Percentiles rank a stretch among this genome's conserved stretches.
These are phyloP conservation scores for Stephanodiscus triporus DNA, from an alignment of 108 stramenopile species.

Conservation along the genomic window DNA sequence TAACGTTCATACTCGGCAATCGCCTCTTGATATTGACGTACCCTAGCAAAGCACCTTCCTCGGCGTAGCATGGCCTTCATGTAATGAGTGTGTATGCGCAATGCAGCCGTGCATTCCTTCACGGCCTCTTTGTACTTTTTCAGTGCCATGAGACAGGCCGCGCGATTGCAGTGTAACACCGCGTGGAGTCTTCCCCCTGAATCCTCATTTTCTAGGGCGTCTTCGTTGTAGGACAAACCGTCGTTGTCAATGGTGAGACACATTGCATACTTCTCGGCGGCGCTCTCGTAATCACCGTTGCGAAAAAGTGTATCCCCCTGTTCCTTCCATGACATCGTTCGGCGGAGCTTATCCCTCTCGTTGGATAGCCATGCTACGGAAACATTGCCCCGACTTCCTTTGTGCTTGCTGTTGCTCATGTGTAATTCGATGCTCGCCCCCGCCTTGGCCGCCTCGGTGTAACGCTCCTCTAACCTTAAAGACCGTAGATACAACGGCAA, in stretches of 20 bases:
- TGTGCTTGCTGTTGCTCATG: slow-evolving; percentile 48
- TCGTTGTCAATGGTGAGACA: slow-evolving; percentile 65
- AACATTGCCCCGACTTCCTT: slow-evolving; percentile 34
- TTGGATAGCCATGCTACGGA: slow-evolving; percentile 45
- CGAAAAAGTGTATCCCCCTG: slow-evolving; percentile 75
- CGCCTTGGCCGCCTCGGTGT: slow-evolving; percentile 63
- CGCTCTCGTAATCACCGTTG: slow-evolving; percentile 59
- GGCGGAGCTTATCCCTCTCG: slow-evolving; percentile 55
- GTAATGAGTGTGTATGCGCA: slow-evolving; percentile 82
- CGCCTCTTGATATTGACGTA: slow-evolving; percentile 71
- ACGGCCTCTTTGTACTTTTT: slow-evolving; percentile 71
- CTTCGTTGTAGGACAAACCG: slow-evolving; percentile 23
- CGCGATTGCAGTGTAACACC: slow-evolving; percentile 88
- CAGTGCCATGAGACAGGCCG: slow-evolving; percentile 86
- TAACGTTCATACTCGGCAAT: slow-evolving; percentile 74
- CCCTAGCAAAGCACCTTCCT: slow-evolving; percentile 73
- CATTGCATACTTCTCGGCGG: slow-evolving; percentile 66
- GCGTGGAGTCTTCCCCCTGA: slow-evolving; percentile 86
- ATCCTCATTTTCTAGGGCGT: slow-evolving; percentile 40
- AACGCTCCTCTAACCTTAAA: slow-evolving; percentile 80
- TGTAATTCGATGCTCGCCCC: slow-evolving; percentile 44
- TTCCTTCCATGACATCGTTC: slow-evolving; percentile 58
- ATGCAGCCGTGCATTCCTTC: slow-evolving; percentile 83
- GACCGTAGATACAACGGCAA: slow-evolving; percentile 64
- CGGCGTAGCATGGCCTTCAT: slow-evolving; percentile 89